Conservation (phyloP, 23 red algal genomes). For the Pyropia haitanensis region DNA sequence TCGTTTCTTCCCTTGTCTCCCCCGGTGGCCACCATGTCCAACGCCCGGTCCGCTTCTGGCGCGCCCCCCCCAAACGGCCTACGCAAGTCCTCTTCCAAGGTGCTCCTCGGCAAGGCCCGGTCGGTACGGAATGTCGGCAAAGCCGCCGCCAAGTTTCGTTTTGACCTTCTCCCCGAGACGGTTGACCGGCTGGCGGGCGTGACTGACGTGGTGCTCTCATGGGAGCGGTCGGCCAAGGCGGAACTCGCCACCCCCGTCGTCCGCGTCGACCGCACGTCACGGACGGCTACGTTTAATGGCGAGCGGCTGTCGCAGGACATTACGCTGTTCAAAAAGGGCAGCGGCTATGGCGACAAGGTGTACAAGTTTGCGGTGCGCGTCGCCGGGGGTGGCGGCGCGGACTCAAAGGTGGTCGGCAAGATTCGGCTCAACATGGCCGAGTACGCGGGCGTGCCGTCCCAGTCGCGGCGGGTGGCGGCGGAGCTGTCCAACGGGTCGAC, state of each 20-base stretch:
- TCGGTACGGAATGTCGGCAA: constrained; percentile 60
- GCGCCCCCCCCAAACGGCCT: too few species aligned
- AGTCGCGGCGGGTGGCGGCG: constrained; percentile 40
- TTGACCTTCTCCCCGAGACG: constrained; percentile 38
- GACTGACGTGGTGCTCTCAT: constrained; percentile 36
- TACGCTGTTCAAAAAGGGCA: constrained; percentile 62
- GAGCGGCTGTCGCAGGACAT: constrained; percentile 30
- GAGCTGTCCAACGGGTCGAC: constrained; percentile 24
- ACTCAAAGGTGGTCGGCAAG: constrained; percentile 33
- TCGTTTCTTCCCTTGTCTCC: too few species aligned
- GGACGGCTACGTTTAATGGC: constrained; percentile 29
- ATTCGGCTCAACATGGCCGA: constrained; percentile 57
- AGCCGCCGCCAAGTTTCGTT: constrained; percentile 33
- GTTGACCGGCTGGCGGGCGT: constrained; percentile 39
- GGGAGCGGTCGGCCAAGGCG: constrained; percentile 46
- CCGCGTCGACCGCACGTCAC: constrained; percentile 31
- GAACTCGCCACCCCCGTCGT: constrained; percentile 18
- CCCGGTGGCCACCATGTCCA: too few species aligned
- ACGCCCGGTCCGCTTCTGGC: too few species aligned
- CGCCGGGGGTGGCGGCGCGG: constrained; percentile 9
- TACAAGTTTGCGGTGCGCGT: constrained; percentile 35
- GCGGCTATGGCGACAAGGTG: constrained; percentile 38
- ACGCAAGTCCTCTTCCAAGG: constrained; percentile 32
- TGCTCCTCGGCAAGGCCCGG: constrained; percentile 51
- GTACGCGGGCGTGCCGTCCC: constrained; percentile 42